These are phyloP conservation scores for Aspergillus olivimuriae DNA, from an alignment of 495 filamentous ascomycete species.

Conservation along the genomic window DNA sequence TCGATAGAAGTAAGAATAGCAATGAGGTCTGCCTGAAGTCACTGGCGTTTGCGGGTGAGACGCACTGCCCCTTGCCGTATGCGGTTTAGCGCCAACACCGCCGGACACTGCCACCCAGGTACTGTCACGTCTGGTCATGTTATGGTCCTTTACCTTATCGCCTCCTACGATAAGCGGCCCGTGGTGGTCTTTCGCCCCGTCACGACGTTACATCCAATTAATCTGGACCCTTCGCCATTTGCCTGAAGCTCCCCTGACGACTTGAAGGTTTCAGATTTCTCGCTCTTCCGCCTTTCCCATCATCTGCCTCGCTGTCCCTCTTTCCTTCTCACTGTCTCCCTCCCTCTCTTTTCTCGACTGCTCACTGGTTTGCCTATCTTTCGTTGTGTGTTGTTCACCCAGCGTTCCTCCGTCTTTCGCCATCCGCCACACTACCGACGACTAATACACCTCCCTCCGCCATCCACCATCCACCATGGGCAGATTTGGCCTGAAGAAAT, in stretches of 20 bases:
- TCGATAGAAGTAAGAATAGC: background rate
- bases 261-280: slow-evolving; percentile 10
- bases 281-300: slow-evolving; percentile 5
- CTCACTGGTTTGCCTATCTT: background rate
- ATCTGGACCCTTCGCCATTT: background rate
- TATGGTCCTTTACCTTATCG: slow-evolving; percentile 4
- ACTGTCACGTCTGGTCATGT: slow-evolving; percentile 9
- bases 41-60: slow-evolving; percentile 13
- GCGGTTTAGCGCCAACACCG: slow-evolving; percentile 12
- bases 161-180: background rate
- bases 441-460: slow-evolving; percentile 5
- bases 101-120: slow-evolving; percentile 3
- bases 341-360: background rate
- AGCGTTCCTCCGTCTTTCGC: slow-evolving; percentile 3
- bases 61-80: slow-evolving; percentile 13
- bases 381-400: slow-evolving; percentile 1
- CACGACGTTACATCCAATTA: slow-evolving; percentile 6
- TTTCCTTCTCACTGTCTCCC: background rate
- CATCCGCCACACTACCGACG: slow-evolving; percentile 8
- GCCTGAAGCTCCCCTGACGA: slow-evolving; percentile 22
- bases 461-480: slow-evolving; percentile 45
- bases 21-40: background rate
- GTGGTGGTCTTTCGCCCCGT: background rate
- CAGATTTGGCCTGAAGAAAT: slow-evolving; percentile 53
- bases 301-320: slow-evolving; percentile 6